A percentile compares a stretch with the other conserved stretches of the same genome.
Conservation (phyloP, 1,139 yeast species). For the Candida albicans region DNA sequence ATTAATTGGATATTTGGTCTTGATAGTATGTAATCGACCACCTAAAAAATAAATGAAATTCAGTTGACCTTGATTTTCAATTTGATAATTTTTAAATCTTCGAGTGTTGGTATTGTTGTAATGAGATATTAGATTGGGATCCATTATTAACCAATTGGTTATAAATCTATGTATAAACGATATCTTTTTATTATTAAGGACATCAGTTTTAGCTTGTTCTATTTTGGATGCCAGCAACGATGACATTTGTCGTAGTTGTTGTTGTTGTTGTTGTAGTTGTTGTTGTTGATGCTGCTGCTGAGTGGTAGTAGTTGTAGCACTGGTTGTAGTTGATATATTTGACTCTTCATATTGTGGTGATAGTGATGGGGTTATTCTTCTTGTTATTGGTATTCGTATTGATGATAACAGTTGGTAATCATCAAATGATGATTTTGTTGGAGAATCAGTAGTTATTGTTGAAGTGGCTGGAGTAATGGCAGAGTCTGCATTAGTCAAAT, state of each 20-base stretch:
- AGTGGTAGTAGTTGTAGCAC: not conserved
- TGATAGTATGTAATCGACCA: constrained; percentile 55
- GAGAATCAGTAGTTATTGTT: not conserved
- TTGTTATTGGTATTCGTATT: not conserved
- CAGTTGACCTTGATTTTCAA: constrained; percentile 23
- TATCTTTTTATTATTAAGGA: not conserved
- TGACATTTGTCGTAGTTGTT: not conserved
- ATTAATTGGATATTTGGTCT: constrained; percentile 33
- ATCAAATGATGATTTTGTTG: constrained; percentile 2
- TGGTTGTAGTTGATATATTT: not conserved
- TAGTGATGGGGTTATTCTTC: constrained; percentile 3
- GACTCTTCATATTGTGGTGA: constrained; percentile 5
- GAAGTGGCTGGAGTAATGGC: not conserved
- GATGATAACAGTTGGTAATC: constrained; percentile 2
- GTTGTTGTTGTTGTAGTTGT: not conserved
- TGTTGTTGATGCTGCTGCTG: not conserved
- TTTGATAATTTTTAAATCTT: constrained; percentile 36
- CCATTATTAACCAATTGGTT: constrained; percentile 47
- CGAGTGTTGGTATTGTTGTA: constrained; percentile 5
- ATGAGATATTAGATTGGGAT: constrained; percentile 26
- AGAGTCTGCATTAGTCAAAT: not conserved
- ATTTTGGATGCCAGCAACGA: no score
- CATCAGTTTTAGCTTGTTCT: no score
- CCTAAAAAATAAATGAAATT: constrained; percentile 56
- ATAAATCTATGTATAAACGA: constrained; percentile 23